phyloP scores from a whole-genome alignment of 2,329 filamentous ascomycete genomes.

The Neophaeococcomyces mojaviensis region DNA sequence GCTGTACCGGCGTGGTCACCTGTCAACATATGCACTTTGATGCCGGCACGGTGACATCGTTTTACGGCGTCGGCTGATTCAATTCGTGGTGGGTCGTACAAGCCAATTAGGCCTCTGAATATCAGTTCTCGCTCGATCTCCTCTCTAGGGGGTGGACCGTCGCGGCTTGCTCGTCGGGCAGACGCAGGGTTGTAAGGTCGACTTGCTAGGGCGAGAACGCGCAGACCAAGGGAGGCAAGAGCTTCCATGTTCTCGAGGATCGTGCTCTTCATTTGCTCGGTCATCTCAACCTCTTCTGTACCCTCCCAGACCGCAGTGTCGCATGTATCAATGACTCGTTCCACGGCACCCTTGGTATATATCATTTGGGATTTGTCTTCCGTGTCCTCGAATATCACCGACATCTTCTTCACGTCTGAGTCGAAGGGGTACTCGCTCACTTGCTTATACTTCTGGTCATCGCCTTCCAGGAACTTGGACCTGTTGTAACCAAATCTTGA shows the following conservation, averaged over 20 bases:
- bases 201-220: slow-evolving; percentile 52
- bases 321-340: slow-evolving; percentile 53
- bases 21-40: slow-evolving; percentile 50
- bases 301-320: slow-evolving; percentile 35
- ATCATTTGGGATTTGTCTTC: slow-evolving; percentile 30
- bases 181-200: slow-evolving; percentile 25
- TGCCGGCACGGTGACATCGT: slow-evolving; percentile 46
- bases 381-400: slow-evolving; percentile 50
- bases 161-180: slow-evolving; percentile 25
- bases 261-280: slow-evolving; percentile 33
- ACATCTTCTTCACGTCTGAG: slow-evolving; percentile 59
- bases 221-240: slow-evolving; percentile 51
- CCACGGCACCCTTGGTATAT: slow-evolving; percentile 58
- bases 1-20: slow-evolving; percentile 53
- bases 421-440: slow-evolving; percentile 59
- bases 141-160: slow-evolving; percentile 39
- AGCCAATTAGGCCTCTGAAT: slow-evolving; percentile 52
- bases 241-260: slow-evolving; percentile 50
- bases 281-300: slow-evolving; percentile 38
- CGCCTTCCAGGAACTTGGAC: slow-evolving; percentile 40
- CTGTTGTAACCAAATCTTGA: slow-evolving; percentile 50
- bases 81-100: slow-evolving; percentile 55
- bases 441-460: slow-evolving; percentile 40
- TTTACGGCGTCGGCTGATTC: slow-evolving; percentile 53
- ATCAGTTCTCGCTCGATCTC: slow-evolving; percentile 48